Percentiles rank a stretch among this genome's conserved stretches.
Evolutionary conservation across 352 stramenopile species (phyloP).

Genomic region (Elongisporangium undulatum): DNA sequence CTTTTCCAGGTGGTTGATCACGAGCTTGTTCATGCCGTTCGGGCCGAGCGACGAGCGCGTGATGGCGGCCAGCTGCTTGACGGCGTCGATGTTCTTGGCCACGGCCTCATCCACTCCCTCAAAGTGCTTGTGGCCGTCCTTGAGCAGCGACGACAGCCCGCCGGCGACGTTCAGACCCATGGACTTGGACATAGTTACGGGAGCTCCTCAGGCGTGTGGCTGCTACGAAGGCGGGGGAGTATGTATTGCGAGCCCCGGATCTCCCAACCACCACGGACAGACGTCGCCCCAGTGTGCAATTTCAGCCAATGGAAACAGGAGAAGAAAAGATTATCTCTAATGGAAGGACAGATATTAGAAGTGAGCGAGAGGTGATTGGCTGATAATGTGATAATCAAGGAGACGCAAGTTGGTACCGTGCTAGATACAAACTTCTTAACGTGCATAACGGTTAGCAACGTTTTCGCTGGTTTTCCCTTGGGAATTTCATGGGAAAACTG

Average conservation of each 20-base stretch:
- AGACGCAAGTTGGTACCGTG: background rate
- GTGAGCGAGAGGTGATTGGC: background rate
- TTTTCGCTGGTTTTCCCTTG: no score
- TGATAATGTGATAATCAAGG: background rate
- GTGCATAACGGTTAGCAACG: no score
- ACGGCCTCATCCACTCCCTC: constrained; percentile 95
- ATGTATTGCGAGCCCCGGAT: background rate
- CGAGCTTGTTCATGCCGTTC: constrained; percentile 99
- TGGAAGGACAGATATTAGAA: background rate
- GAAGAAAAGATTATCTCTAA: background rate
- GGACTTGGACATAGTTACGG: constrained; percentile 80
- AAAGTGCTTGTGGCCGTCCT: constrained; percentile 97
- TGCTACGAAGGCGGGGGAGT: background rate
- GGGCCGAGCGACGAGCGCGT: constrained; percentile 96
- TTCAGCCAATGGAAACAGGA: background rate
- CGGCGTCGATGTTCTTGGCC: constrained; percentile 98
- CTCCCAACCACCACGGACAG: background rate
- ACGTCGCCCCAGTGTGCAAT: background rate
- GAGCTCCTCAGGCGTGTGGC: background rate
- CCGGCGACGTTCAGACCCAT: constrained; percentile 96
- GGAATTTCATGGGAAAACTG: no score
- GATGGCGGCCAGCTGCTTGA: constrained; percentile 97
- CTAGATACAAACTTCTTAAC: background rate
- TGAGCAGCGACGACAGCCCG: constrained; percentile 96
- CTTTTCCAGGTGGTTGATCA: constrained; percentile 99